phyloP scores from a whole-genome alignment of 768 basidiomycete species.

The Boletus tomentosulus region DNA sequence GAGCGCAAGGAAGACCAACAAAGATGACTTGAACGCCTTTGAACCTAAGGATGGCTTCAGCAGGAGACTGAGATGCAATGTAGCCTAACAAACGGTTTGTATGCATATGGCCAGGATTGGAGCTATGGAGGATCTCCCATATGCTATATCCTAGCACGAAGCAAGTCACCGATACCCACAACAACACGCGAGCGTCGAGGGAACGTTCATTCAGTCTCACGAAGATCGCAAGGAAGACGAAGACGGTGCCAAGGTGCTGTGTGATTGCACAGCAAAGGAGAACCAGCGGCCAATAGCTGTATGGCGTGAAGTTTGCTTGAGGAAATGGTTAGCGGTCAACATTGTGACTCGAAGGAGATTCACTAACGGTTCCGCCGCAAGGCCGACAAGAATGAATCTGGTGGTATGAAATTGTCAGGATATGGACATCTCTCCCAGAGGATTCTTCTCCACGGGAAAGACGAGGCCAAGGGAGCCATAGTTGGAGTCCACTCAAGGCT shows the following conservation, averaged over 20 bases:
- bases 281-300: slow-evolving; percentile 73
- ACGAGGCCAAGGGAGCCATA: slow-evolving; percentile 3
- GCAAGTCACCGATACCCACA: slow-evolving; percentile 57
- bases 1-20: slow-evolving; percentile 84
- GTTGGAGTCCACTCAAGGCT: too few relatives aligned
- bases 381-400: slow-evolving; percentile 68
- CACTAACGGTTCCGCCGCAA: slow-evolving; percentile 73
- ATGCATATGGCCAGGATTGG: slow-evolving; percentile 25
- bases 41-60: slow-evolving; percentile 44
- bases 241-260: slow-evolving; percentile 78
- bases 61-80: background rate
- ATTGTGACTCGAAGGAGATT: slow-evolving; percentile 7
- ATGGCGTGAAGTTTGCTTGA: slow-evolving; percentile 75
- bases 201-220: slow-evolving; percentile 58
- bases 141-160: slow-evolving; percentile 58
- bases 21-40: slow-evolving; percentile 71
- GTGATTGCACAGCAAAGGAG: slow-evolving; percentile 70
- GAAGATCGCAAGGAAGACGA: slow-evolving; percentile 80
- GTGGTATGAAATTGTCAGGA: slow-evolving; percentile 85
- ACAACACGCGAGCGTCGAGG: slow-evolving; percentile 65
- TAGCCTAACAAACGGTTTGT: slow-evolving; percentile 25
- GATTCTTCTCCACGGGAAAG: slow-evolving; percentile 57
- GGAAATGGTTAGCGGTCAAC: slow-evolving; percentile 10
- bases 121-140: slow-evolving; percentile 55
- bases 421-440: slow-evolving; percentile 75